Conservation (phyloP, 2,329 filamentous ascomycete genomes). For the Xylaria sp. region DNA sequence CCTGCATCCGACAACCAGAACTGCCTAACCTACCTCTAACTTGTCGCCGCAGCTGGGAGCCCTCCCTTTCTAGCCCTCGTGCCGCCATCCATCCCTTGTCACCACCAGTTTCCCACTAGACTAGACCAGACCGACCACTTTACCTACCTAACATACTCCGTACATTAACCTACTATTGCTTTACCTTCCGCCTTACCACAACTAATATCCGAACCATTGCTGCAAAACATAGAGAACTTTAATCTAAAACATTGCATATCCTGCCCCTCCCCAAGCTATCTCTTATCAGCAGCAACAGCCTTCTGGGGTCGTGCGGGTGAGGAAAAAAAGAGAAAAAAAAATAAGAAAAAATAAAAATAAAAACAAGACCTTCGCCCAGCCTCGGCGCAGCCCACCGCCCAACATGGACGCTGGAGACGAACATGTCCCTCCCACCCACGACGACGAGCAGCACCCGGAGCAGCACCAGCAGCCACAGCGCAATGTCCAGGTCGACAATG, state of each 20-base stretch:
- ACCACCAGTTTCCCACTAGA: conserved; percentile 13
- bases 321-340: background rate
- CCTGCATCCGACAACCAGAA: background rate
- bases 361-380: conserved; percentile 20
- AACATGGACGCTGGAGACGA: conserved; percentile 63
- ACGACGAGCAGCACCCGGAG: conserved; percentile 42
- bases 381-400: conserved; percentile 45
- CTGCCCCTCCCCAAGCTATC: background rate
- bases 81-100: conserved; percentile 29
- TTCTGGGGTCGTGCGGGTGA: conserved; percentile 25
- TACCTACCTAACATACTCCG: no score
- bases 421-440: conserved; percentile 50
- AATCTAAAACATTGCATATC: conserved; percentile 11
- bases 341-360: background rate
- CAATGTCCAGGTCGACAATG: conserved; percentile 81
- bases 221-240: conserved; percentile 8
- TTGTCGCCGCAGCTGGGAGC: conserved; percentile 25
- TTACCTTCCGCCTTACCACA: conserved; percentile 3
- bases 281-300: conserved; percentile 9
- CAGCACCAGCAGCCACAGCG: conserved; percentile 52
- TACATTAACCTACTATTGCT: background rate
- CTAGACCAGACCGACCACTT: background rate
- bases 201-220: conserved; percentile 12
- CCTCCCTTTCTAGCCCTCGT: conserved; percentile 34
- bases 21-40: background rate